A percentile compares a stretch with the other conserved stretches of the same genome.
These are phyloP conservation scores for Alternaria dauci DNA, from an alignment of 2,329 filamentous ascomycete species.

Conservation along the genomic window DNA sequence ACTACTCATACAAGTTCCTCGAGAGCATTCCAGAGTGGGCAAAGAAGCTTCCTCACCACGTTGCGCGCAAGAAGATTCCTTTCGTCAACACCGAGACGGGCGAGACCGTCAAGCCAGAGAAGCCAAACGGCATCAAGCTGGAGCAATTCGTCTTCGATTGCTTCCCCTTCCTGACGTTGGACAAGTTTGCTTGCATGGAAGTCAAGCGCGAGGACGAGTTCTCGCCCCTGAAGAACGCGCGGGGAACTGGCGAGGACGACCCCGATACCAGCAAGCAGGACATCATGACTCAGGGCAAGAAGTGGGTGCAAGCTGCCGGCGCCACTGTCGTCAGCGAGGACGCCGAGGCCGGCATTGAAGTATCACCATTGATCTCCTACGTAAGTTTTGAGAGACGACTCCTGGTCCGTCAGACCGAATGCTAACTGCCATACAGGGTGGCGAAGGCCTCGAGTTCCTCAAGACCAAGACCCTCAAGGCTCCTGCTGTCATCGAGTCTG, in stretches of 20 bases:
- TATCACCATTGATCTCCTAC: conserved; percentile 94
- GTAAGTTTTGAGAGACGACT: conserved; percentile 66
- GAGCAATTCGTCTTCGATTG: conserved; percentile 99
- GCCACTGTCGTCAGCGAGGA: conserved; percentile 73
- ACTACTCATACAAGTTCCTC: conserved; percentile 95
- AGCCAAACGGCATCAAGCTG: conserved; percentile 97
- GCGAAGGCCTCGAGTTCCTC: conserved; percentile 70
- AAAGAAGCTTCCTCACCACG: conserved; percentile 88
- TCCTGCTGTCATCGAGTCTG: conserved; percentile 70
- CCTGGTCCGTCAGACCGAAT: neutral
- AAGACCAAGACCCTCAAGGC: conserved; percentile 67
- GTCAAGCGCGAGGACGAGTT: conserved; percentile 98
- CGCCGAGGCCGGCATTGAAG: conserved; percentile 73
- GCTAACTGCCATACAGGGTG: conserved; percentile 56
- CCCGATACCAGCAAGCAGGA: conserved; percentile 90
- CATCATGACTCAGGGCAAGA: conserved; percentile 87
- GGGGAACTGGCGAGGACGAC: conserved; percentile 86
- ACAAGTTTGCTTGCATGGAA: conserved; percentile 94
- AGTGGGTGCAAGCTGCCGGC: conserved; percentile 84
- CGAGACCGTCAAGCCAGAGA: conserved; percentile 85
- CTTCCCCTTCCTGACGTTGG: conserved; percentile 85
- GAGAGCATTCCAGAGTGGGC: conserved; percentile 88
- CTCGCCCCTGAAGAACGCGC: conserved; percentile 92
- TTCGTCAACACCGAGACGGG: conserved; percentile 79
- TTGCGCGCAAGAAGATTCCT: conserved; percentile 98